Conservation (phyloP, 164 flowering plant species). For the Annona squamosa region DNA sequence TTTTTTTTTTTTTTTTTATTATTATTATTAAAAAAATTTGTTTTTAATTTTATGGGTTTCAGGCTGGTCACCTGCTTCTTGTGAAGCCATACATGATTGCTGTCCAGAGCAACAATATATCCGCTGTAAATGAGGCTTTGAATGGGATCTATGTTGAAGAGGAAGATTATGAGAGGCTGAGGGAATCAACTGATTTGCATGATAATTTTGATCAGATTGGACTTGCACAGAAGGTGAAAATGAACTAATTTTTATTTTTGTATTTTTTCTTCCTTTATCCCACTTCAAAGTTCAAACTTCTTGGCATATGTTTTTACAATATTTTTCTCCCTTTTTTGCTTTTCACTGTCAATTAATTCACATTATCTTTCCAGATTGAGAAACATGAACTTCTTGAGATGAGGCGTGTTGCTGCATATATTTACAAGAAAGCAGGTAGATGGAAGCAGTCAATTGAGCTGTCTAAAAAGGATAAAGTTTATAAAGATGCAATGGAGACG, state of each 20-base stretch:
- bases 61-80: conserved; percentile 93
- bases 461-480: conserved; percentile 94
- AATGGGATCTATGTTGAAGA: conserved; percentile 86
- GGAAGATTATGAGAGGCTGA: conserved; percentile 89
- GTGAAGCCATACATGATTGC: conserved; percentile 99
- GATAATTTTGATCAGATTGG: conserved; percentile 97
- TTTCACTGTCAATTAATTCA: neutral
- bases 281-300: neutral
- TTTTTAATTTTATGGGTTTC: conserved; percentile 12
- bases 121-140: conserved; percentile 96
- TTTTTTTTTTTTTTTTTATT: too few species aligned
- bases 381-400: conserved; percentile 98
- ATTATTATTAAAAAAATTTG: too few species aligned
- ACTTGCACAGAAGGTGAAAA: conserved; percentile 92
- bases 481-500: conserved; percentile 99
- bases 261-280: neutral
- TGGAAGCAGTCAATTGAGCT: conserved; percentile 99
- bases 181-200: conserved; percentile 91
- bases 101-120: conserved; percentile 92
- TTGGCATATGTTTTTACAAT: conserved; percentile 2
- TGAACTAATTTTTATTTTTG: neutral
- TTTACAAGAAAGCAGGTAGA: conserved; percentile 93
- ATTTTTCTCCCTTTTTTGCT: neutral
- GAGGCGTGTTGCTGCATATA: conserved; percentile 98
- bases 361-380: conserved; percentile 64